Evolutionary conservation across 2,329 filamentous ascomycete species (phyloP).

Genomic region (Golovinomyces cichoracearum): DNA sequence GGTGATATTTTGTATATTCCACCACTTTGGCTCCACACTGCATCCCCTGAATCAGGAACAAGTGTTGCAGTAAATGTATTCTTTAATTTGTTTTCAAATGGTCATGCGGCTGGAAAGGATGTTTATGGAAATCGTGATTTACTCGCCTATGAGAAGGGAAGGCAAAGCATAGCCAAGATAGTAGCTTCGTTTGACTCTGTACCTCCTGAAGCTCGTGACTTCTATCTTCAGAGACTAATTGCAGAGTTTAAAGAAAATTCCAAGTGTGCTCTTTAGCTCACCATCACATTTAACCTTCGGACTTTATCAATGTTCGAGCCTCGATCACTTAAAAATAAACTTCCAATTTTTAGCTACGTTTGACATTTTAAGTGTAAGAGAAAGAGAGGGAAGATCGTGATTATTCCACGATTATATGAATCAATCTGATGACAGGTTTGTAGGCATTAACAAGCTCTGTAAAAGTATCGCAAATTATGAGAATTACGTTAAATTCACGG

Average conservation of each 20-base stretch:
- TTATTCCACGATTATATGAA: no score
- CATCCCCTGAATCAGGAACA: conserved; percentile 27
- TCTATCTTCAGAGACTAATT: conserved; percentile 49
- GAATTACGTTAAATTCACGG: no score
- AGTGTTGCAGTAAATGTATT: conserved; percentile 78
- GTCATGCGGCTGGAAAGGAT: conserved; percentile 50
- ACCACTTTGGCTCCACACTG: conserved; percentile 62
- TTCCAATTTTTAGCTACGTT: no score
- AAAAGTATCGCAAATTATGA: no score
- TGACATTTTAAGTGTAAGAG: no score
- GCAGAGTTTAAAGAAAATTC: conserved; percentile 43
- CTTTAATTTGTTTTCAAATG: conserved; percentile 42
- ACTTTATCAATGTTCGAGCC: no score
- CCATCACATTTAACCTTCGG: no score
- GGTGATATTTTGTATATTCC: conserved; percentile 65
- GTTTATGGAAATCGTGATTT: conserved; percentile 76
- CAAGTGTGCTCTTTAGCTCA: no score
- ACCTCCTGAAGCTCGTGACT: conserved; percentile 39
- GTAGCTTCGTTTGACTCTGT: conserved; percentile 35
- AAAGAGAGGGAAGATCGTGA: no score
- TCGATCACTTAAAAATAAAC: no score
- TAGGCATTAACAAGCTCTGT: no score
- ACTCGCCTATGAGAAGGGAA: conserved; percentile 57
- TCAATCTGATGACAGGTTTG: no score
- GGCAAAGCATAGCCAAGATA: conserved; percentile 45